Conservation (phyloP, 345 rosid species). For the Salix suchowensis region DNA sequence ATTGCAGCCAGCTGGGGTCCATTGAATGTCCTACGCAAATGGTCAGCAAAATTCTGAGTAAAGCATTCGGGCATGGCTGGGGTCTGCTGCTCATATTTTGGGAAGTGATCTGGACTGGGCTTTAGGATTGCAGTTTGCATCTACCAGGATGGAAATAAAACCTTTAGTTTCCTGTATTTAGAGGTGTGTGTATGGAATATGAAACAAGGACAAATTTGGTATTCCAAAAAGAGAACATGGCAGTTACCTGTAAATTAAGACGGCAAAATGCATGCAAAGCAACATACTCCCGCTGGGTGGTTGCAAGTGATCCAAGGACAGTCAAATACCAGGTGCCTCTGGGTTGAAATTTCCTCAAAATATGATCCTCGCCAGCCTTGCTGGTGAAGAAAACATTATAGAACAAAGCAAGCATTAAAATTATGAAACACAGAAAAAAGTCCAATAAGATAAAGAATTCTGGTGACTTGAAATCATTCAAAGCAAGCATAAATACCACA, state of each 20-base stretch:
- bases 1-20: constrained; percentile 92
- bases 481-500: background rate
- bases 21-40: constrained; percentile 76
- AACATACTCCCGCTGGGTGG: constrained; percentile 97
- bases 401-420: background rate
- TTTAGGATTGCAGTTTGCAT: constrained; percentile 94
- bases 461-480: background rate
- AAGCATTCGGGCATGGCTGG: constrained; percentile 96
- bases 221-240: background rate
- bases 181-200: background rate
- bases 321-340: constrained; percentile 84
- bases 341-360: constrained; percentile 79
- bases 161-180: background rate
- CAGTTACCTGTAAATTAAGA: constrained; percentile 79
- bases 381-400: constrained; percentile 30
- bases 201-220: background rate
- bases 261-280: constrained; percentile 97
- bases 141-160: constrained; percentile 30
- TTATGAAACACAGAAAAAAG: background rate
- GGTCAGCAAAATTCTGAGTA: constrained; percentile 72
- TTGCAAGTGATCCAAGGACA: constrained; percentile 96
- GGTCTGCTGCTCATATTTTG: constrained; percentile 81
- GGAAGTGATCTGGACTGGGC: constrained; percentile 91
- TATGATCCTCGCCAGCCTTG: constrained; percentile 73
- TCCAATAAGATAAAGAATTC: background rate